Evolutionary conservation across 768 basidiomycete species (phyloP), one percentile per base, ranked within the genome.

Genomic region (Leccinum boreale): DNA sequence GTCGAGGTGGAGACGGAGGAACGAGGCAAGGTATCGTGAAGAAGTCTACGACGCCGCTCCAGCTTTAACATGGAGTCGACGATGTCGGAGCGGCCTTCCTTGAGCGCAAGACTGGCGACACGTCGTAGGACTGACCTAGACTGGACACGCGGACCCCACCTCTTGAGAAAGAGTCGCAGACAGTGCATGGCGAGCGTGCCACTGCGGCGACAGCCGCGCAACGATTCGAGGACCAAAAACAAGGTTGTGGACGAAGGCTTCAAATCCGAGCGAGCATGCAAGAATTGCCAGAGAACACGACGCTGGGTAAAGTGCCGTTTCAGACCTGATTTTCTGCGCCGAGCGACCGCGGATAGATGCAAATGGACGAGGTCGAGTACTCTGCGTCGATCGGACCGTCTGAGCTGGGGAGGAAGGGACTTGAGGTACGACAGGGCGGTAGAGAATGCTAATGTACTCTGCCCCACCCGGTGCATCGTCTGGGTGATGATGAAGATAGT

Each of bases 51-150:
- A 19, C 65, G 54, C 35, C 50, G 15, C 42, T 70, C 64, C 48
- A 57, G 52, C 58, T 46, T 61, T 24, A 68, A 50, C 59, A 74
- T 71, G 28, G 60, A 54, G 21, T 53, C 60, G 39, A 68, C 72
- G 57, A 87, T 79, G 64, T 84, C 83, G 59, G 75, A 70, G 47
- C 85, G 79, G 15, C 85, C 82, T 73, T 90, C 83, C 68, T 85
- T 87, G 55, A 86, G 65, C 29, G 87, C 88, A 49, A 87, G 74
- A 44, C 69, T 72, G 5, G 79, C 79, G 53, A 90, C 70, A 44
- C 85, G 81, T 57, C 84, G 80, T 65, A 81, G 78, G 21, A 90
- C 87, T 21, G 77, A 73, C 52, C 78, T 74, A 71, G 87, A 83
- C 62, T 81, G 81, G 5, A 86, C 73, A 24, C 68, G 69, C 19